phyloP scores from a whole-genome alignment of 129 eudicot genomes.

The Chrysanthemum makinoi region DNA sequence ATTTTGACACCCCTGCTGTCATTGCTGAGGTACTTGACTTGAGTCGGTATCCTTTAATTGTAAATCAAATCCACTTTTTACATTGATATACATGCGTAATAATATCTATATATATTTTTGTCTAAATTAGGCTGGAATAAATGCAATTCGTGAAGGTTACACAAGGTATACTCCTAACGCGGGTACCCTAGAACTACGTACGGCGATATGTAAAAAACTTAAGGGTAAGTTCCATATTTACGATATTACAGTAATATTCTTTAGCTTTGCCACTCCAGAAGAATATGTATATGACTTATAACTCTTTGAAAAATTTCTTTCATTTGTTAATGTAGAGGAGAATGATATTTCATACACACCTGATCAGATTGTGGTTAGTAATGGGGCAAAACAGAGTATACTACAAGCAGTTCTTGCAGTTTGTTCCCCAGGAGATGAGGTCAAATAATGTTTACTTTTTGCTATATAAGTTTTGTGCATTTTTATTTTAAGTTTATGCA shows the following conservation, averaged over 20 bases:
- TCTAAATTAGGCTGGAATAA: slow-evolving; percentile 68
- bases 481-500: too few relatives aligned
- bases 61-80: not conserved
- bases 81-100: not conserved
- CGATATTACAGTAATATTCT: not conserved
- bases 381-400: slow-evolving; percentile 95
- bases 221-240: slow-evolving; percentile 49
- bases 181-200: slow-evolving; percentile 80
- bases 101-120: slow-evolving; percentile 3
- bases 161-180: slow-evolving; percentile 98
- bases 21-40: slow-evolving; percentile 69
- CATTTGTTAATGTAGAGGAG: slow-evolving; percentile 59
- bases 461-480: not conserved
- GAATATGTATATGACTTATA: not conserved
- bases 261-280: not conserved
- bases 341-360: slow-evolving; percentile 81
- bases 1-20: slow-evolving; percentile 84
- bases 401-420: slow-evolving; percentile 92
- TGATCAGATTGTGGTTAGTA: slow-evolving; percentile 88
- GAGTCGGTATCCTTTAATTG: slow-evolving; percentile 4
- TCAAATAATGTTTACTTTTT: slow-evolving; percentile 23
- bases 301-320: not conserved
- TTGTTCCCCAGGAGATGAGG: slow-evolving; percentile 99
- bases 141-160: slow-evolving; percentile 87
- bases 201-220: slow-evolving; percentile 81